Evolutionary conservation across 768 basidiomycete genomes (phyloP).

Genomic region (Phylloporus sp.): DNA sequence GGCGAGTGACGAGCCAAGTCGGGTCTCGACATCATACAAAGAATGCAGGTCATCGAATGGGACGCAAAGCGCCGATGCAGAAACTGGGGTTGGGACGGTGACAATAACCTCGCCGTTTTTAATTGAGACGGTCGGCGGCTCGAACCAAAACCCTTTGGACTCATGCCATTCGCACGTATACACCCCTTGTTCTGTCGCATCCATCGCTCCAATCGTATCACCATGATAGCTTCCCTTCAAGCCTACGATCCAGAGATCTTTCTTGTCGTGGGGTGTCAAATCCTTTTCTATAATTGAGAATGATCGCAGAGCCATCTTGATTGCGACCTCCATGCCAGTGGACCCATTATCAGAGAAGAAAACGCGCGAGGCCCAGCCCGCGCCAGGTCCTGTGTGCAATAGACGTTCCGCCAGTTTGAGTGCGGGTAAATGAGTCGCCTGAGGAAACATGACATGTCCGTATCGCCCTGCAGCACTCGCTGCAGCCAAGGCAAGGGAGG

Average conservation of each 20-base stretch:
- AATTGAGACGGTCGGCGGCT: conserved; percentile 75
- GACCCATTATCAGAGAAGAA: conserved; percentile 96
- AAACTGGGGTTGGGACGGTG: conserved; percentile 47
- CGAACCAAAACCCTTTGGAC: conserved; percentile 90
- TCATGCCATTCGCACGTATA: conserved; percentile 96
- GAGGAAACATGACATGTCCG: conserved; percentile 96
- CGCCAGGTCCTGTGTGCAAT: conserved; percentile 69
- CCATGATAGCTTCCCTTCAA: conserved; percentile 94
- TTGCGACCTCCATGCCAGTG: conserved; percentile 94
- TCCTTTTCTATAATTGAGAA: conserved; percentile 39
- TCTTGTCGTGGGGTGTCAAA: conserved; percentile 36
- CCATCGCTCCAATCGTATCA: conserved; percentile 97
- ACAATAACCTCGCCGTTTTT: conserved; percentile 54
- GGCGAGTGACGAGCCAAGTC: conserved; percentile 61
- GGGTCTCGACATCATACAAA: conserved; percentile 65
- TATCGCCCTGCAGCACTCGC: conserved; percentile 89
- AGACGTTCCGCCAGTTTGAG: conserved; percentile 78
- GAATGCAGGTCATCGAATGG: conserved; percentile 43
- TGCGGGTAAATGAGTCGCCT: conserved; percentile 82
- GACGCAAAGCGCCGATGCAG: conserved; percentile 21
- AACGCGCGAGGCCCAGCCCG: conserved; percentile 84
- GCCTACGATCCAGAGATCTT: conserved; percentile 72
- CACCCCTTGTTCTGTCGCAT: conserved; percentile 86
- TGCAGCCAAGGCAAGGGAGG: conserved; percentile 76
- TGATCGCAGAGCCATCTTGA: conserved; percentile 92